These are phyloP conservation scores for Pythium periplocum DNA, from an alignment of 352 stramenopile genomes.

Conservation along the genomic window DNA sequence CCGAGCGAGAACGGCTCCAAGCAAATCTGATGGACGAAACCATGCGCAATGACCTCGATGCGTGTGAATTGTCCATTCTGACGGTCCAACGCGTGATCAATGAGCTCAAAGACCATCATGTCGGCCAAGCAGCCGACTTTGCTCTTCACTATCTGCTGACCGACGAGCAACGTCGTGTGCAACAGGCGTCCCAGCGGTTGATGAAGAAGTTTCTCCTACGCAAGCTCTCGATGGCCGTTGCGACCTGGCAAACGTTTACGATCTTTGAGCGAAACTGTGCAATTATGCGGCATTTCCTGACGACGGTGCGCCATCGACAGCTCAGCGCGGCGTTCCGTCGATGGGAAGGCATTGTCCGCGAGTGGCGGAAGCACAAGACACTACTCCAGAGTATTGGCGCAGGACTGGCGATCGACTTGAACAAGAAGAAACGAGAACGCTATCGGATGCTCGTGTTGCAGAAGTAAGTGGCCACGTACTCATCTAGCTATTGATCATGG, in stretches of 20 bases:
- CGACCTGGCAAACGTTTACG: conserved; percentile 40
- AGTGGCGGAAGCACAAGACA: conserved; percentile 41
- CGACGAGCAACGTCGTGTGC: conserved; percentile 38
- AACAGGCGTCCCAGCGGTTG: conserved; percentile 37
- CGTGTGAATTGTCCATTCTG: conserved; percentile 31
- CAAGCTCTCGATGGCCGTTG: conserved; percentile 30
- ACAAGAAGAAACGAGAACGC: conserved; percentile 55
- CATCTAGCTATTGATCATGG: too few relatives aligned
- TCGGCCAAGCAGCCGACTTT: conserved; percentile 50
- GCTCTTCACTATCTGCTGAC: conserved; percentile 60
- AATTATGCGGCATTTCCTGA: conserved; percentile 40
- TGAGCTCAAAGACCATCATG: conserved; percentile 38
- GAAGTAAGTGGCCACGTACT: conserved; percentile 25
- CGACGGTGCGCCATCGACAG: conserved; percentile 38
- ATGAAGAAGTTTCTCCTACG: conserved; percentile 39
- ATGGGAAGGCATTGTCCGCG: conserved; percentile 40
- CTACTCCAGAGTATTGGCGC: conserved; percentile 38
- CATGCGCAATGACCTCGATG: conserved; percentile 67
- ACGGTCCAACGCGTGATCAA: conserved; percentile 30
- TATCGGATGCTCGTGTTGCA: conserved; percentile 68
- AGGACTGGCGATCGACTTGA: conserved; percentile 51
- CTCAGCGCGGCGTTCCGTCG: conserved; percentile 50
- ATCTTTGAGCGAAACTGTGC: conserved; percentile 37
- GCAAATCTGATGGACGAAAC: conserved; percentile 54
- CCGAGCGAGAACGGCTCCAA: conserved; percentile 28